phyloP scores from a whole-genome alignment of 2,329 filamentous ascomycete genomes.

The Nemania abortiva region DNA sequence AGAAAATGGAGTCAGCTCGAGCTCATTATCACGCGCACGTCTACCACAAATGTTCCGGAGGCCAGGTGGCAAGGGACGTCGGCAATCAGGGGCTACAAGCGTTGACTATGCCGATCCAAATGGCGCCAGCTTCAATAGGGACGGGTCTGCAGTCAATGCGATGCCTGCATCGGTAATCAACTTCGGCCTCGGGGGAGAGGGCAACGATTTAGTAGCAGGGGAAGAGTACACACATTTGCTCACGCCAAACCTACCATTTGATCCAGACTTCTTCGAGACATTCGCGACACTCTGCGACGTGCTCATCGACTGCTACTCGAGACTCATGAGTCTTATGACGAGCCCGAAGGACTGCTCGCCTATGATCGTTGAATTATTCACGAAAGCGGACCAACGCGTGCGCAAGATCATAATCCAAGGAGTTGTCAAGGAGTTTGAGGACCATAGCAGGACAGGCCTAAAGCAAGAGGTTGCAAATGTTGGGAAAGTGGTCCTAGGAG shows the following conservation, averaged over 20 bases:
- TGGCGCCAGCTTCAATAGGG: constrained; percentile 41
- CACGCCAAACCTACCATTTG: constrained; percentile 93
- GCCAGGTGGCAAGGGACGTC: constrained; percentile 68
- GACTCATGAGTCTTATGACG: constrained; percentile 80
- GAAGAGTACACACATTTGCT: constrained; percentile 91
- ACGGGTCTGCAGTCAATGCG: constrained; percentile 50
- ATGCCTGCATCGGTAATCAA: constrained; percentile 63
- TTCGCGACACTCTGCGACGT: constrained; percentile 97
- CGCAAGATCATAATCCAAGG: constrained; percentile 90
- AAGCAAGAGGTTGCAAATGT: constrained; percentile 87
- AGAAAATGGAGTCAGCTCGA: constrained; percentile 76
- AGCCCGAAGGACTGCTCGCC: constrained; percentile 78
- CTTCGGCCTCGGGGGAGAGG: constrained; percentile 64
- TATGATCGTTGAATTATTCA: constrained; percentile 83
- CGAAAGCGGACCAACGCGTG: constrained; percentile 87
- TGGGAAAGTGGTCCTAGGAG: constrained; percentile 88
- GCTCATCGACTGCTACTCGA: constrained; percentile 89
- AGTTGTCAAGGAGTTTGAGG: constrained; percentile 93
- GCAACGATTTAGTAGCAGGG: constrained; percentile 78
- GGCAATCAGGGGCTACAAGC: constrained; percentile 62
- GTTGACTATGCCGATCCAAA: constrained; percentile 41
- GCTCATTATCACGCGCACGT: constrained; percentile 79
- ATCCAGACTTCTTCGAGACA: constrained; percentile 96
- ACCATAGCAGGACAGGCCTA: constrained; percentile 79
- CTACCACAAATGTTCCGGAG: constrained; percentile 87